A percentile compares a stretch with the other conserved stretches of the same genome.
phyloP scores from a whole-genome alignment of 305 asterid genomes.

The Ruellia speciosa region DNA sequence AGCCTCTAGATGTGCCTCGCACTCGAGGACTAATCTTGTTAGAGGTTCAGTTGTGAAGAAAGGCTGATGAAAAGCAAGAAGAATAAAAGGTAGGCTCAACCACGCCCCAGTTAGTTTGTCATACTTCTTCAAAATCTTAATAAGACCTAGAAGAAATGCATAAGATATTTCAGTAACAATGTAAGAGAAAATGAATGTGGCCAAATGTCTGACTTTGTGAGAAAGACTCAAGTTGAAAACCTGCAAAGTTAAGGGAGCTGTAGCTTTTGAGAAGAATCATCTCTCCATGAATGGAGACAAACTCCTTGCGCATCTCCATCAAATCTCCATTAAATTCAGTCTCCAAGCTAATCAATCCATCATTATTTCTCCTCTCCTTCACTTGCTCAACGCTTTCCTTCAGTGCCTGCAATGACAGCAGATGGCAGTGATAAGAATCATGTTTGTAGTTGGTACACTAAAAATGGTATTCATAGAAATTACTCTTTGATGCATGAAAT shows the following conservation, averaged over 20 bases:
- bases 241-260: constrained; percentile 90
- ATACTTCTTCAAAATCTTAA: constrained; percentile 80
- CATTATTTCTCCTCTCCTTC: constrained; percentile 37
- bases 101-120: constrained; percentile 77
- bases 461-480: background rate
- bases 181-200: background rate
- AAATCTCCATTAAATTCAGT: constrained; percentile 57
- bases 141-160: constrained; percentile 41
- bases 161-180: constrained; percentile 10
- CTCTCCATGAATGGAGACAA: constrained; percentile 81
- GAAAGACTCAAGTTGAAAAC: constrained; percentile 15
- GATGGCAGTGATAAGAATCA: constrained; percentile 15
- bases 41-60: constrained; percentile 72
- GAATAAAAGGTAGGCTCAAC: constrained; percentile 63
- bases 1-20: constrained; percentile 73
- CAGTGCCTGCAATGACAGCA: constrained; percentile 43
- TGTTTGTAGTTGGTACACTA: background rate
- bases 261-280: constrained; percentile 84
- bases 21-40: constrained; percentile 56
- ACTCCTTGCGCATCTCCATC: constrained; percentile 63
- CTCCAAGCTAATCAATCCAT: constrained; percentile 38
- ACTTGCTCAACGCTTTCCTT: constrained; percentile 59
- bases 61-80: too few species aligned
- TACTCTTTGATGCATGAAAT: background rate
- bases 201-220: too few species aligned